Percentiles rank a stretch among this genome's conserved stretches.
Evolutionary conservation across 495 filamentous ascomycete genomes (phyloP).

Genomic region (Pseudoneurospora amorphoporcata): DNA sequence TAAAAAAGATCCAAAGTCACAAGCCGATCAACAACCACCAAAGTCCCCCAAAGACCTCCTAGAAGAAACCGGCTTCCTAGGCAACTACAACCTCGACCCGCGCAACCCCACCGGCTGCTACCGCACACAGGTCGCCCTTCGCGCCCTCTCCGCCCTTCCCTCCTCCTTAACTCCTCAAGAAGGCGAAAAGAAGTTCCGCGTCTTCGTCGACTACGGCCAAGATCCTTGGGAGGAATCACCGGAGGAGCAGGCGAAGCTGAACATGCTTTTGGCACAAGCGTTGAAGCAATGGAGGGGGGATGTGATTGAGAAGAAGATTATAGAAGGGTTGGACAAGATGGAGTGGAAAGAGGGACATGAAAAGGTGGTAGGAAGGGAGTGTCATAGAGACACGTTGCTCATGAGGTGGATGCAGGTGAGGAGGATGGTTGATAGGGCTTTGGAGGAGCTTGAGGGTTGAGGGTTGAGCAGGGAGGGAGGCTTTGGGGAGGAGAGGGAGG

Average conservation of each 20-base stretch:
- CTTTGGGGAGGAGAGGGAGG: neutral
- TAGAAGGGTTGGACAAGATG: neutral
- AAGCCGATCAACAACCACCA: neutral
- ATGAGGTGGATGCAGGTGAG: neutral
- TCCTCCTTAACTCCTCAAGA: too few relatives aligned
- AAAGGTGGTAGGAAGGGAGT: neutral
- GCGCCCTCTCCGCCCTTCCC: conserved; percentile 7
- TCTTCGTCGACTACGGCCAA: neutral
- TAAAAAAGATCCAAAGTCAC: neutral
- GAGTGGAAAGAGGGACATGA: neutral
- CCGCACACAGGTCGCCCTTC: conserved; percentile 61
- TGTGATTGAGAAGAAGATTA: neutral
- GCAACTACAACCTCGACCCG: conserved; percentile 54
- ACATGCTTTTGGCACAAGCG: neutral
- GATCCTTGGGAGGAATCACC: neutral
- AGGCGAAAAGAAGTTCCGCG: neutral
- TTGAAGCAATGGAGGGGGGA: conserved; percentile 9
- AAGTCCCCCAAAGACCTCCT: conserved; percentile 32
- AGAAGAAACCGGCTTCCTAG: conserved; percentile 51
- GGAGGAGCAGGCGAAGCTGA: neutral
- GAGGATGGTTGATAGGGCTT: neutral
- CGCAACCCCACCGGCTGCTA: conserved; percentile 47
- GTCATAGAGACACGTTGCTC: neutral
- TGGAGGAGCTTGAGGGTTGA: neutral
- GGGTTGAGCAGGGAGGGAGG: neutral